Evolutionary conservation across 1,139 yeast species (phyloP).

Genomic region (Debaryomycetaceae sp.): DNA sequence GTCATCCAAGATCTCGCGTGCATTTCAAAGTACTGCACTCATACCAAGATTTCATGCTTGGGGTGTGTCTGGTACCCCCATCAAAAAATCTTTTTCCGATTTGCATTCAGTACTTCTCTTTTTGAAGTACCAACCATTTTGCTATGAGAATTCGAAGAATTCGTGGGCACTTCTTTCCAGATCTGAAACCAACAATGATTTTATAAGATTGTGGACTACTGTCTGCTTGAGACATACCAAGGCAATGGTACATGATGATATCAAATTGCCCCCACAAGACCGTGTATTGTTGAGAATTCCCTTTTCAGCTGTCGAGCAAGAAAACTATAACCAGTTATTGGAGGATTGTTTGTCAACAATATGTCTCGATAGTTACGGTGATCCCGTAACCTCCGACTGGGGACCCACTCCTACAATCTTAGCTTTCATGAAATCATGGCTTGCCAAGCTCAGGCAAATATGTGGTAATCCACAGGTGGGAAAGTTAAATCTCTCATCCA

Average conservation of each 20-base stretch:
- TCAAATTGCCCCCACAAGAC: conserved; percentile 72
- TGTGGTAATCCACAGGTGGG: conserved; percentile 85
- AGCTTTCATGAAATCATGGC: conserved; percentile 59
- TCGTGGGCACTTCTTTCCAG: conserved; percentile 32
- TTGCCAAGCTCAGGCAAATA: conserved; percentile 64
- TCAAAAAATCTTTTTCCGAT: conserved; percentile 62
- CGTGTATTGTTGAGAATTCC: conserved; percentile 67
- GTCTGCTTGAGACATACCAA: conserved; percentile 79
- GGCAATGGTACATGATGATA: conserved; percentile 73
- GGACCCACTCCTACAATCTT: conserved; percentile 42
- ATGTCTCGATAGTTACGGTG: conserved; percentile 56
- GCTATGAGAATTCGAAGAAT: conserved; percentile 32
- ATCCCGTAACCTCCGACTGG: conserved; percentile 50
- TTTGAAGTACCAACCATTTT: conserved; percentile 63
- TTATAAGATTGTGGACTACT: conserved; percentile 42
- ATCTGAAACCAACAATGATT: conserved; percentile 30
- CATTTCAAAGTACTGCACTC: conserved; percentile 74
- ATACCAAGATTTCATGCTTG: conserved; percentile 87
- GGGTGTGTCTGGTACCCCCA: conserved; percentile 97
- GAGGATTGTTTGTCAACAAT: conserved; percentile 61
- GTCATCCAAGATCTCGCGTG: conserved; percentile 65
- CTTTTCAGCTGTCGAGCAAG: conserved; percentile 78
- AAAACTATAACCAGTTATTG: conserved; percentile 66
- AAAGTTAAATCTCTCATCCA: conserved; percentile 24
- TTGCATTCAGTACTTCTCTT: conserved; percentile 68